A percentile compares a stretch with the other conserved stretches of the same genome.
phyloP scores from a whole-genome alignment of 495 filamentous ascomycete species.

The Penicillium herquei region DNA sequence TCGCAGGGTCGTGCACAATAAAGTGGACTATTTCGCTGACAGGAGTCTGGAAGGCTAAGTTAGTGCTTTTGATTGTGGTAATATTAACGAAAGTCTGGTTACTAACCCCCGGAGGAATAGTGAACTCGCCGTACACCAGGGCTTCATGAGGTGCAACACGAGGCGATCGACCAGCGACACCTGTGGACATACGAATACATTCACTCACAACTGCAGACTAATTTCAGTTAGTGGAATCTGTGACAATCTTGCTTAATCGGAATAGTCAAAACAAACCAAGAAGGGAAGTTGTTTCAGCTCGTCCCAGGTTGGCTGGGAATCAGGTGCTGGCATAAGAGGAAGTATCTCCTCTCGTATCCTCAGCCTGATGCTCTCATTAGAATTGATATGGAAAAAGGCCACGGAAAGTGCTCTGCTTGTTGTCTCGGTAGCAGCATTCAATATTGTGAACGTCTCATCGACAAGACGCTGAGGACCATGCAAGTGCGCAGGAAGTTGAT shows the following conservation, averaged over 20 bases:
- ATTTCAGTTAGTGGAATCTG: not conserved
- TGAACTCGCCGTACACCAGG: slow-evolving; percentile 40
- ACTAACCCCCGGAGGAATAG: slow-evolving; percentile 34
- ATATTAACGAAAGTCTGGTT: slow-evolving; percentile 16
- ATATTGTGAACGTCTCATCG: slow-evolving; percentile 39
- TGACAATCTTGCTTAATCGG: not conserved
- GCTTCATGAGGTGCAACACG: slow-evolving; percentile 40
- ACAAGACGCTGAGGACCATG: slow-evolving; percentile 23
- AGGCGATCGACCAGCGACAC: slow-evolving; percentile 36
- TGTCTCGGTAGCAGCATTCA: slow-evolving; percentile 45
- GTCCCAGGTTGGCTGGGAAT: slow-evolving; percentile 26
- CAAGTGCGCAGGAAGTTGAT: slow-evolving; percentile 19
- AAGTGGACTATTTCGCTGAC: slow-evolving; percentile 47
- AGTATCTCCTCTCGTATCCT: slow-evolving; percentile 35
- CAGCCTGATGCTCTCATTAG: not conserved
- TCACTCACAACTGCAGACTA: slow-evolving; percentile 47
- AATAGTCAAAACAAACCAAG: slow-evolving; percentile 23
- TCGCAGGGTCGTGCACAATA: slow-evolving; percentile 42
- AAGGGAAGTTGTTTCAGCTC: slow-evolving; percentile 53
- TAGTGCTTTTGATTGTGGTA: not conserved
- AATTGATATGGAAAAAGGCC: slow-evolving; percentile 16
- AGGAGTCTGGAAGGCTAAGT: slow-evolving; percentile 26
- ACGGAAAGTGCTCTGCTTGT: slow-evolving; percentile 24
- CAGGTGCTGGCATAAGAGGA: slow-evolving; percentile 28
- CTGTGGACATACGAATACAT: slow-evolving; percentile 43